These are phyloP conservation scores for Rhodomyrtus tomentosa DNA, from an alignment of 345 rosid species.

Conservation along the genomic window DNA sequence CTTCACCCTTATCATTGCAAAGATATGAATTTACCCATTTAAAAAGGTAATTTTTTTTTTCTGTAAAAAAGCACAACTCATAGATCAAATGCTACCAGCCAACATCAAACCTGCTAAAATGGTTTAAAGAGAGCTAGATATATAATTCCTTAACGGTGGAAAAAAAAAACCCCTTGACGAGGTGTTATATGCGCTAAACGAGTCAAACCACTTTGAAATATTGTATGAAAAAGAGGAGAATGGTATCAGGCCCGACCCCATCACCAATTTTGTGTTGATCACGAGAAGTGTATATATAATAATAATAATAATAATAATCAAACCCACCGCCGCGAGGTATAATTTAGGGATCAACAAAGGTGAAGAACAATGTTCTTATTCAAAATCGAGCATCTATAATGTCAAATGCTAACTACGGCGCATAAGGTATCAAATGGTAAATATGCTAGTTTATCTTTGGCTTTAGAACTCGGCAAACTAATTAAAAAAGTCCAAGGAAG, in stretches of 20 bases:
- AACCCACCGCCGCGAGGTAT: accelerated
- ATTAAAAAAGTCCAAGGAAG: accelerated
- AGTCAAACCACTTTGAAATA: background rate
- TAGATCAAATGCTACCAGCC: background rate
- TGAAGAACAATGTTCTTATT: accelerated
- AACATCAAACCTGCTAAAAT: background rate
- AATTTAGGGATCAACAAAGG: background rate
- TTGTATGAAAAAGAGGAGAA: background rate
- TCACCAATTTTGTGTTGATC: accelerated
- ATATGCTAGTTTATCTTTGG: accelerated
- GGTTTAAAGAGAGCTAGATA: background rate
- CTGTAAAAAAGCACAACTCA: accelerated
- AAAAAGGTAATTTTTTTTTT: background rate
- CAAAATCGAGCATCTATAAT: accelerated
- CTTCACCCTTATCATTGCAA: background rate
- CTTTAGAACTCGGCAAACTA: background rate
- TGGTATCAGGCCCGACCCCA: background rate
- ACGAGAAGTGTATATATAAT: too few relatives aligned
- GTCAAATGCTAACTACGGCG: accelerated
- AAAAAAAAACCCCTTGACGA: accelerated
- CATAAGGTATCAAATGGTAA: accelerated
- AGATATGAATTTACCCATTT: background rate
- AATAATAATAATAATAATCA: accelerated
- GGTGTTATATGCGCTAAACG: accelerated
- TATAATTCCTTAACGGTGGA: background rate